Conservation (phyloP, 257 asterid species). For the Plantago ovata region DNA sequence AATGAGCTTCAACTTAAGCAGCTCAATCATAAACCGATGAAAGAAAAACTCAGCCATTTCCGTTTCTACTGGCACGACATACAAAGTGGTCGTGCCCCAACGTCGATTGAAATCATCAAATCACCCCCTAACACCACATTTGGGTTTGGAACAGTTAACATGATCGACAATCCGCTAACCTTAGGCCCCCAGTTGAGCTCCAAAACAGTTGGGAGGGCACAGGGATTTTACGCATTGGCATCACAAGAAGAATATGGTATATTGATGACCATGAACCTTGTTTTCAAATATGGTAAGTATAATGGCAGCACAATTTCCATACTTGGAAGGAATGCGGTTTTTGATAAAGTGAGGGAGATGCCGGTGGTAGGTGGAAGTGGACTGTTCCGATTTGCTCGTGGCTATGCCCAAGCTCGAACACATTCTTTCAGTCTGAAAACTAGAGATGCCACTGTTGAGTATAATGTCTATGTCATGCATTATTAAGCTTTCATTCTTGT, state of each 20-base stretch:
- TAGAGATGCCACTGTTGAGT: slow-evolving; percentile 62
- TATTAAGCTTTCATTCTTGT: slow-evolving; percentile 23
- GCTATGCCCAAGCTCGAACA: slow-evolving; percentile 59
- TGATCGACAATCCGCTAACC: slow-evolving; percentile 59
- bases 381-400: slow-evolving; percentile 59
- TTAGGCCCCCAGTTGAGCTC: slow-evolving; percentile 39
- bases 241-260: slow-evolving; percentile 29
- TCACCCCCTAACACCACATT: slow-evolving; percentile 9
- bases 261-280: slow-evolving; percentile 51
- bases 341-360: slow-evolving; percentile 50
- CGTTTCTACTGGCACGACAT: slow-evolving; percentile 50
- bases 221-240: slow-evolving; percentile 49
- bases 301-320: slow-evolving; percentile 54
- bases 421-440: slow-evolving; percentile 30
- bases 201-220: slow-evolving; percentile 44
- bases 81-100: slow-evolving; percentile 23
- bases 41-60: slow-evolving; percentile 33
- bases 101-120: slow-evolving; percentile 25
- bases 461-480: slow-evolving; percentile 47
- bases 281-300: slow-evolving; percentile 38
- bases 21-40: slow-evolving; percentile 22
- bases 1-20: slow-evolving; percentile 23
- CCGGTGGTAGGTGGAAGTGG: slow-evolving; percentile 69
- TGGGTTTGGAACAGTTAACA: slow-evolving; percentile 34
- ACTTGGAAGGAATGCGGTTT: slow-evolving; percentile 46